Base-by-base conservation (phyloP, 192 early-diverging fungal species). In the Radiomyces spectabilis region DNA sequence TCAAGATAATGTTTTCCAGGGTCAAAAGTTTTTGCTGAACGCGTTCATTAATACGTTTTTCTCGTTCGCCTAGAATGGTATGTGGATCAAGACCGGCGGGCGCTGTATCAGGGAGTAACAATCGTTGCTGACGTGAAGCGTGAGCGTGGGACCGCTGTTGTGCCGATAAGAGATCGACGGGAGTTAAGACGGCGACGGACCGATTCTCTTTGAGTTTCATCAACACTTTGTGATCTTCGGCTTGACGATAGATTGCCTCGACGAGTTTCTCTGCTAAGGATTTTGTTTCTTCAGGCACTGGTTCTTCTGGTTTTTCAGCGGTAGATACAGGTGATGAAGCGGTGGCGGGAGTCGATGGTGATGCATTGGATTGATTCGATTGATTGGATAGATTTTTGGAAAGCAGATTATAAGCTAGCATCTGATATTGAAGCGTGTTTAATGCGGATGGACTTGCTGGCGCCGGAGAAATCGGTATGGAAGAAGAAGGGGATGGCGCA, bases 71-170 rank as follows among this genome's bases (percentile, higher is more conserved):
- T 2, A 82, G 63, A 47, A 98, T 63, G 1, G 80, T 81, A 25
- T 80, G 64, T 5, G 89, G 84, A 54, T 95, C 92, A 27, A 98
- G 72, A 2, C 85, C 86, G n/a, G 62, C 57, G 2, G 92, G 92
- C 15, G 78, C 74, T 15, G 84, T 78, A 47, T 81, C 74, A 9
- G 87, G 86, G 29, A 90, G 69, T 15, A 87, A 64, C 10, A 88
- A 59, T 10, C 85, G 78, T 56, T 88, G 86, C 46, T 82, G 76
- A 4, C 77, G 77, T 29, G 69, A 80, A 2, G 65, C 57, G 45
- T 59, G 65, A 22, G 73, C 70, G 53, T 76, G 78, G 2, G 65
- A 65, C 12, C 61, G 46, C 31, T 75, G 61, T 47, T 74, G 60
- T 46, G 76, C 73, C 40, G 73, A 72, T 21, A 75, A 69, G 30